These are phyloP conservation scores for Geosmithia putterillii DNA, from an alignment of 2,329 filamentous ascomycete species.

Conservation along the genomic window DNA sequence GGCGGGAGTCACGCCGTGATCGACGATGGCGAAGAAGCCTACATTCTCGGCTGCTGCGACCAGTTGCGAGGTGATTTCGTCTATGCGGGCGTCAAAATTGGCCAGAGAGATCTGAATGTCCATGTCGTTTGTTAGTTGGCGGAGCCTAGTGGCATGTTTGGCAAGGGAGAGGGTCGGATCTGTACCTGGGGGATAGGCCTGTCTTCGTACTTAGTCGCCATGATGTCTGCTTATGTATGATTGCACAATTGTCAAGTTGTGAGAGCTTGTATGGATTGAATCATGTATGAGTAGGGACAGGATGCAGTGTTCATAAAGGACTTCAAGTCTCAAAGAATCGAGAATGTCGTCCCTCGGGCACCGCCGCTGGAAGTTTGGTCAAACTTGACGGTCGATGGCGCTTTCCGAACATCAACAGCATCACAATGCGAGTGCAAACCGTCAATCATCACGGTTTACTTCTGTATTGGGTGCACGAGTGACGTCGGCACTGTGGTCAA, in stretches of 20 bases:
- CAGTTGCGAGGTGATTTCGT: conserved; percentile 38
- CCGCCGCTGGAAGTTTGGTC: neutral
- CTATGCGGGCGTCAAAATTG: conserved; percentile 37
- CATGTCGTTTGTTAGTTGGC: neutral
- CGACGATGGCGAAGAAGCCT: conserved; percentile 46
- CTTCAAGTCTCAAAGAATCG: neutral
- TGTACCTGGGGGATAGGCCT: neutral
- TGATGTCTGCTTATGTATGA: neutral
- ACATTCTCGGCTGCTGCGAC: conserved; percentile 41
- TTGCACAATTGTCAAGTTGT: neutral
- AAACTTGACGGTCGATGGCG: neutral
- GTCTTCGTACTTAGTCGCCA: neutral
- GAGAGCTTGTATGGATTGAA: neutral
- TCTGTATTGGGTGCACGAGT: too few relatives aligned
- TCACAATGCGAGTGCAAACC: too few relatives aligned
- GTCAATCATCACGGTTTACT: too few relatives aligned
- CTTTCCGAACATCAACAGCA: too few relatives aligned
- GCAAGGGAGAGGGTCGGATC: neutral
- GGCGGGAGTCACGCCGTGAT: conserved; percentile 37
- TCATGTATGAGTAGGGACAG: neutral
- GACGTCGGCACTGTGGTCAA: too few relatives aligned
- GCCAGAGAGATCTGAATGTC: conserved; percentile 32
- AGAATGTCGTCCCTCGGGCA: neutral
- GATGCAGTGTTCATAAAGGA: neutral
- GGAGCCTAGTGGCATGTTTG: neutral